Conservation (phyloP, 73 alveolate genomes). For the Paramecium biaurelia region DNA sequence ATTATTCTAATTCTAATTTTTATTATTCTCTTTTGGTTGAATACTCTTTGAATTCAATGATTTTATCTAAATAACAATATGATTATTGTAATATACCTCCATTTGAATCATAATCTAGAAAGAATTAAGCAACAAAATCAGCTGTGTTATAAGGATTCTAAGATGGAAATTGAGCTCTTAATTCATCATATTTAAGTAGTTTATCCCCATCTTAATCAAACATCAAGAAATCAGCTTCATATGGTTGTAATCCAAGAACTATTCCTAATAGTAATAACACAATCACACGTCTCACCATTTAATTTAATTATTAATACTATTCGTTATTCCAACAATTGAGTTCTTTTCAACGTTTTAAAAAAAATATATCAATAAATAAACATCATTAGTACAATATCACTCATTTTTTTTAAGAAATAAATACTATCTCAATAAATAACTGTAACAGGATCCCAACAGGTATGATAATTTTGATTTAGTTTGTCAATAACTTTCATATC, state of each 20-base stretch:
- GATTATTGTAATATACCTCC: not conserved
- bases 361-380: not conserved
- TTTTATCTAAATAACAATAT: not conserved
- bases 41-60: slow-evolving; percentile 5
- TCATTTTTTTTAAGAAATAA: not conserved
- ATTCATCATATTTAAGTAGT: not conserved
- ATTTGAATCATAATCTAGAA: slow-evolving; percentile 20
- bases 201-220: slow-evolving; percentile 8
- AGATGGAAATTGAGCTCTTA: not conserved
- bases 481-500: slow-evolving; percentile 68
- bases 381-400: not conserved
- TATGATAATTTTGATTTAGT: slow-evolving; percentile 48
- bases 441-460: slow-evolving; percentile 57
- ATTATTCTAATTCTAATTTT: not conserved
- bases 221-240: slow-evolving; percentile 41
- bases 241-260: slow-evolving; percentile 19
- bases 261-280: slow-evolving; percentile 21
- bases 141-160: not conserved
- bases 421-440: slow-evolving; percentile 36
- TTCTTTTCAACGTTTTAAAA: not conserved
- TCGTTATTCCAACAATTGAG: slow-evolving; percentile 7
- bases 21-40: not conserved
- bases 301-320: not conserved
- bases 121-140: not conserved
- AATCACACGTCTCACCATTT: slow-evolving; percentile 29